Evolutionary conservation across 768 basidiomycete species (phyloP).

Genomic region (Lepiota subincarnata): DNA sequence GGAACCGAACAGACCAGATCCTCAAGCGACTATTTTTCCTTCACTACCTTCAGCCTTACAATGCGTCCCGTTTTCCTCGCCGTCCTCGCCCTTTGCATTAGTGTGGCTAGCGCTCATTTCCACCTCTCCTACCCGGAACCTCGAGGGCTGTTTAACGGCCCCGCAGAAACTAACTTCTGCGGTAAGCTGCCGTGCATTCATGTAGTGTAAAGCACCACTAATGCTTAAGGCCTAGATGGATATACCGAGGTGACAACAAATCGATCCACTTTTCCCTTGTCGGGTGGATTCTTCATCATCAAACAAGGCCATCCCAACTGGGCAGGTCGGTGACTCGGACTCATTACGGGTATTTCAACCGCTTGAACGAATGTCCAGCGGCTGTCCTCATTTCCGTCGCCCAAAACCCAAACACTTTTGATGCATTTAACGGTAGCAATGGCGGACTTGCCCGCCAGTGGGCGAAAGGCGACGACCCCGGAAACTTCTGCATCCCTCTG

Average conservation of each 20-base stretch:
- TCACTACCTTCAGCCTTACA: not conserved
- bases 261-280: slow-evolving; percentile 66
- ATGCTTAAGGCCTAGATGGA: slow-evolving; percentile 41
- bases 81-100: slow-evolving; percentile 23
- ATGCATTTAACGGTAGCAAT: slow-evolving; percentile 40
- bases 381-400: slow-evolving; percentile 43
- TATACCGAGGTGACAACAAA: slow-evolving; percentile 49
- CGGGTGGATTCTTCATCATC: slow-evolving; percentile 53
- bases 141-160: slow-evolving; percentile 61
- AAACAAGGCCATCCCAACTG: slow-evolving; percentile 54
- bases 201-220: not conserved
- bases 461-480: slow-evolving; percentile 5
- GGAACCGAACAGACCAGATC: not conserved
- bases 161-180: slow-evolving; percentile 55
- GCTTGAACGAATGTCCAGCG: slow-evolving; percentile 21
- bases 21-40: not conserved
- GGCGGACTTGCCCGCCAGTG: slow-evolving; percentile 8
- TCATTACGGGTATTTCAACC: not conserved
- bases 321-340: slow-evolving; percentile 36
- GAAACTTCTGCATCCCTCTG: slow-evolving; percentile 17
- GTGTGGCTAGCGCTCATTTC: slow-evolving; percentile 64
- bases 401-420: slow-evolving; percentile 51
- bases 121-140: slow-evolving; percentile 67
- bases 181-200: slow-evolving; percentile 35
- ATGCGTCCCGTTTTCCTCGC: slow-evolving; percentile 6